Conservation (phyloP, 2,329 filamentous ascomycete genomes). For the Colletotrichum eremochloae region DNA sequence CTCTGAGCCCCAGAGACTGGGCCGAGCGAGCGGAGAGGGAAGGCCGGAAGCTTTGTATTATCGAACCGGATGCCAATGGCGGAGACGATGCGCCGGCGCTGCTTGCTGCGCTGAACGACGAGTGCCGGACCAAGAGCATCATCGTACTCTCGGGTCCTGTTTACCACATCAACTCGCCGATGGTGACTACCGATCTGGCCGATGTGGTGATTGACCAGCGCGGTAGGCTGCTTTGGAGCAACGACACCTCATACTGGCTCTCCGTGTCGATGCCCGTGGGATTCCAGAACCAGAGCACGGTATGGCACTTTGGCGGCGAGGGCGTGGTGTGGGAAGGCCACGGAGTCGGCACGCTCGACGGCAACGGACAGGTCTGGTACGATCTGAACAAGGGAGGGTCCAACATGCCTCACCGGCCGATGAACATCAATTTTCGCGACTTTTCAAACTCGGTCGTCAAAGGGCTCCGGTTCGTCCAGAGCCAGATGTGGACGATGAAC, state of each 20-base stretch:
- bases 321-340: conserved; percentile 63
- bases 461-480: conserved; percentile 65
- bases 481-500: conserved; percentile 73
- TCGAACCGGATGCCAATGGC: conserved; percentile 46
- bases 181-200: conserved; percentile 51
- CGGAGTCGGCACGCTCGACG: conserved; percentile 67
- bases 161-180: conserved; percentile 53
- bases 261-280: conserved; percentile 63
- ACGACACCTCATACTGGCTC: conserved; percentile 66
- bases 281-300: conserved; percentile 68
- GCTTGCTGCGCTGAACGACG: conserved; percentile 49
- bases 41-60: conserved; percentile 48
- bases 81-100: conserved; percentile 52
- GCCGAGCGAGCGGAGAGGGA: conserved; percentile 55
- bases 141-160: conserved; percentile 51
- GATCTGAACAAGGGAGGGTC: conserved; percentile 59
- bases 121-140: conserved; percentile 49
- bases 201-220: conserved; percentile 60
- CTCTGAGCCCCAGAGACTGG: conserved; percentile 23
- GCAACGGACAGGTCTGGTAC: conserved; percentile 73
- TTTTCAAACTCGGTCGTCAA: conserved; percentile 62
- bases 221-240: conserved; percentile 56
- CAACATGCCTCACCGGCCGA: conserved; percentile 64
- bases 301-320: conserved; percentile 67
- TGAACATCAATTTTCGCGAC: conserved; percentile 61